Evolutionary conservation across 2,329 filamentous ascomycete genomes (phyloP).

Genomic region (Domatiomyces catenatus): DNA sequence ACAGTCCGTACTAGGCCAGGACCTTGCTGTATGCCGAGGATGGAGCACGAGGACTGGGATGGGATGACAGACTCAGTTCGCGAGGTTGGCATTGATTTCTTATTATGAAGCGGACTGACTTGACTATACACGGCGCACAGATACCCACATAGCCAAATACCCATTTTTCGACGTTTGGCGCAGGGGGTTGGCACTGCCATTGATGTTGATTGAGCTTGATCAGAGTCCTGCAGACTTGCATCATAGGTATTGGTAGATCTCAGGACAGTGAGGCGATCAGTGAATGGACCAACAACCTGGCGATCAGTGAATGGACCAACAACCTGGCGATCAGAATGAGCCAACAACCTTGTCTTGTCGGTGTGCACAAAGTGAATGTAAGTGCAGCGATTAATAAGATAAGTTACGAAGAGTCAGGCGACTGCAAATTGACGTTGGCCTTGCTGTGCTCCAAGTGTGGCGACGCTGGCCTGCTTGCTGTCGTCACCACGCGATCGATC

Average conservation of each 20-base stretch:
- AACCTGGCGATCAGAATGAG: too few relatives aligned
- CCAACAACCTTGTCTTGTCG: too few relatives aligned
- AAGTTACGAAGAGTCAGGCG: background rate
- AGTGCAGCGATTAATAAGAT: too few relatives aligned
- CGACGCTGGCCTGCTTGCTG: too few relatives aligned
- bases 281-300: too few relatives aligned
- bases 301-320: background rate
- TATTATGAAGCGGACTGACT: background rate
- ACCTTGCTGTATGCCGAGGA: background rate
- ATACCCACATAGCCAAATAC: background rate
- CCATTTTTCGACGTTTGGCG: background rate
- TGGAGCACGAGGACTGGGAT: background rate
- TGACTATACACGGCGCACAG: background rate
- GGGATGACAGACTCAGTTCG: background rate
- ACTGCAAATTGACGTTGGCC: background rate
- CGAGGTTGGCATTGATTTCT: background rate
- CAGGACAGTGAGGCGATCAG: background rate
- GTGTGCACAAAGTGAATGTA: too few relatives aligned
- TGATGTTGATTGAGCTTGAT: background rate
- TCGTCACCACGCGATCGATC: background rate
- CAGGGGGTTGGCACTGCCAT: background rate
- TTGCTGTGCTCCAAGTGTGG: too few relatives aligned
- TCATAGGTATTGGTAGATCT: background rate
- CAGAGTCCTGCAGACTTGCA: background rate
- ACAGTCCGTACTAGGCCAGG: constrained; percentile 43